Evolutionary conservation across 2,329 filamentous ascomycete species (phyloP), one percentile per base, ranked within the genome.

Genomic region (Neofusicoccum sp.): DNA sequence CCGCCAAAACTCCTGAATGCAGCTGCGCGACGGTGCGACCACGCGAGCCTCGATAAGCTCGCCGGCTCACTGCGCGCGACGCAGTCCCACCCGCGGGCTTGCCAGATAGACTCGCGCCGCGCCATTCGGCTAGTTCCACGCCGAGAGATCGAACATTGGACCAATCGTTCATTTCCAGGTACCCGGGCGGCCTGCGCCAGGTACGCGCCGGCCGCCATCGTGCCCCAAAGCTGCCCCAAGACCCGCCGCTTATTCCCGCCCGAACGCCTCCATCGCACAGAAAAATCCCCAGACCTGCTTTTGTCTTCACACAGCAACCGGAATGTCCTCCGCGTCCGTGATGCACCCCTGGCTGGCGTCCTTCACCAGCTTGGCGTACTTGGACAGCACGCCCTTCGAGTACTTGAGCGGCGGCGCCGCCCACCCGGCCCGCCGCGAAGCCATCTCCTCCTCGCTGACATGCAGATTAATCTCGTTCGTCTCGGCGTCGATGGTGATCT

Each of bases 401-500:
- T 87, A 86, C 76, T 86, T 87, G 63, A 84, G 69, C 49, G 79
- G 76, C 37, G 84, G 84, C n/a, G 83, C 80, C 45, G 76, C 77
- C 74, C 81, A 87, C 64, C 79, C 79, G 68, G 81, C 78, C 70
- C 77, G 79, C 67, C 85, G 73, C 72, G 78, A 75, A 33, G 77
- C 79, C 64, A 87, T 70, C 76, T 92, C 90, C 62, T 84, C 83
- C 28, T 90, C 84, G 12, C 85, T 80, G 6, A 93, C 83, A 43
- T 89, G 80, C 3, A 92, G 80, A 68, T 85, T 92, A 76, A 83
- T 85, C 56, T 82, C 83, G 48, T 85, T 85, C 73, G 87, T 86
- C 76, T 93, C 89, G 0, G 92, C 90, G 71, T 96, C 91, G 65
- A 96, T 96, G 54, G 88, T 86, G 68, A 96, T 89, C 64, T 83